Evolutionary conservation across 768 basidiomycete genomes (phyloP), one percentile per base, ranked within the genome.

Genomic region (Tylopilus intermedius): DNA sequence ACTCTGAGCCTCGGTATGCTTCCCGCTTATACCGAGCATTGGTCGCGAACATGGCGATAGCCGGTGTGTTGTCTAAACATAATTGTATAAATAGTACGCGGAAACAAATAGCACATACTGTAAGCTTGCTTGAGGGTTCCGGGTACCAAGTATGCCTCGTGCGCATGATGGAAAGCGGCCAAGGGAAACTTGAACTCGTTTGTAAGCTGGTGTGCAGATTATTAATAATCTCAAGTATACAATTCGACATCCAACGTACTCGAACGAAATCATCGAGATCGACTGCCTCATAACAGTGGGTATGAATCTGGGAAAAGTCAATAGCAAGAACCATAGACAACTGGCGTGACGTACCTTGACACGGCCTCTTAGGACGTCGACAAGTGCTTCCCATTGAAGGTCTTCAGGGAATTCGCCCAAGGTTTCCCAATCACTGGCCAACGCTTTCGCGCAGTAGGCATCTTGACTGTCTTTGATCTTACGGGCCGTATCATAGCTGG

Each of bases 121-220:
- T 77, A 94, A 55, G 85, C 81, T 66, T 79, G 73, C 69, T 92
- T 94, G 55, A 97, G 71, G 4, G 87, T 71, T 22, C 82, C 81
- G 1, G 93, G 90, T 22, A 94, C 86, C n/a, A 96, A 78, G 70
- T 90, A 96, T 1, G 91, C 82, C 66, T 95, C 92, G 50, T 90
- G 84, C 8, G 92, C 94, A 63, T 90, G 87, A 62, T 94, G 90
- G 63, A 94, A 83, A 6, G 89, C 86, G 6, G 87, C 81, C 27
- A 94, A 76, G 2, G 82, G 78, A 63, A 92, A 93, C 60, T 90
- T 72, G 75, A 94, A 97, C 69, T 96, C 94, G 64, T 95, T 90
- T 33, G 90, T 83, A 46, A 96, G 76, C 82, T 93, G n/a, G 27
- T 8, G 42, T 27, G 37, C 7, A 33, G 47, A 45, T 55, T 18